phyloP scores from a whole-genome alignment of 768 basidiomycete genomes.

The Psilocybe tampanensis region DNA sequence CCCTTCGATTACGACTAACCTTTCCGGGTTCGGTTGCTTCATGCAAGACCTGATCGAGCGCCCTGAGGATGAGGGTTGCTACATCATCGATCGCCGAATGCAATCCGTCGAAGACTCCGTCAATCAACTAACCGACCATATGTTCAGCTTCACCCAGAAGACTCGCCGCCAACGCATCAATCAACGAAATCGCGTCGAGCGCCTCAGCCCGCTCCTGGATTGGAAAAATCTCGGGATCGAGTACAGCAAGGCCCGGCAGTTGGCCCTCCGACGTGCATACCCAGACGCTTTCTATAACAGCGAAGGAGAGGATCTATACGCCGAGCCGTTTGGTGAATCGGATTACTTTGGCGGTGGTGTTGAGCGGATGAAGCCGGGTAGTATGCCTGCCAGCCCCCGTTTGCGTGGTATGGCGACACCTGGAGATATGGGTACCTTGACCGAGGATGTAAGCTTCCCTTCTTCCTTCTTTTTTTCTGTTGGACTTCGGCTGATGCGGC shows the following conservation, averaged over 20 bases:
- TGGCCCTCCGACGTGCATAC: constrained; percentile 91
- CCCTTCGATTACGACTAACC: constrained; percentile 94
- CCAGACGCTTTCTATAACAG: constrained; percentile 86
- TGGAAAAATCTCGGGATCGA: constrained; percentile 99
- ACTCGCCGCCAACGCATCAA: constrained; percentile 97
- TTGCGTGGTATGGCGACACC: constrained; percentile 89
- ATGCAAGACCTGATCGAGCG: constrained; percentile 98
- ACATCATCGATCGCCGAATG: constrained; percentile 92
- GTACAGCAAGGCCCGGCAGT: constrained; percentile 92
- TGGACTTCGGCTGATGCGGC: background rate
- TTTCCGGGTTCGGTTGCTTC: constrained; percentile 97
- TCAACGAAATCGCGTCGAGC: constrained; percentile 97
- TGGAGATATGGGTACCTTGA: constrained; percentile 89
- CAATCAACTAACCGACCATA: constrained; percentile 73
- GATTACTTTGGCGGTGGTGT: constrained; percentile 63
- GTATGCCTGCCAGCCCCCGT: constrained; percentile 87
- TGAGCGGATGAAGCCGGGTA: constrained; percentile 69
- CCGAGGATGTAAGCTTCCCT: constrained; percentile 66
- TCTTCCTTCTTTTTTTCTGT: background rate
- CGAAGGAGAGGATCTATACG: constrained; percentile 46
- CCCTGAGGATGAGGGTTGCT: constrained; percentile 93
- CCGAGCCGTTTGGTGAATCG: constrained; percentile 31
- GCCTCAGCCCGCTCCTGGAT: constrained; percentile 89
- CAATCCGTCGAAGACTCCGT: constrained; percentile 93
- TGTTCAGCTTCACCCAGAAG: constrained; percentile 79